phyloP scores from a whole-genome alignment of 2,329 filamentous ascomycete species.

The Botrytis paeoniae region DNA sequence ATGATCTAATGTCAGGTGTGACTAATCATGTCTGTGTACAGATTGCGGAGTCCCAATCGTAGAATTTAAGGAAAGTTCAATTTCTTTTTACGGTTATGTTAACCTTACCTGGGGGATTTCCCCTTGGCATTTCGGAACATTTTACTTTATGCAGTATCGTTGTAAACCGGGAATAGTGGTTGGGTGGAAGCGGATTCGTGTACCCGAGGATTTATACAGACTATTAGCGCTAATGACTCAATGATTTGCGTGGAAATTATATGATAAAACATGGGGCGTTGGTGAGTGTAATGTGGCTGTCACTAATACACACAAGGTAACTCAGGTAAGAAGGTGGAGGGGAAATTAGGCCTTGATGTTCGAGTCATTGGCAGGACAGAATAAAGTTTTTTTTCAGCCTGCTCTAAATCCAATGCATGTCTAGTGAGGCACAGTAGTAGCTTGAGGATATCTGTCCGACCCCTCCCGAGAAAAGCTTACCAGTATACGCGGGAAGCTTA shows the following conservation, averaged over 20 bases:
- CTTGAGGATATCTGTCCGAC: background rate
- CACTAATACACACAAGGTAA: background rate
- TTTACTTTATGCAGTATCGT: background rate
- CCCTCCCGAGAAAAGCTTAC: background rate
- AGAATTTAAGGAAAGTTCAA: background rate
- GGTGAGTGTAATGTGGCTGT: background rate
- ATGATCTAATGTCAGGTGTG: background rate
- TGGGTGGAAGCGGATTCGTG: background rate
- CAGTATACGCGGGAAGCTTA: background rate
- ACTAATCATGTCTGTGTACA: background rate
- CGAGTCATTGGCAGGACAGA: background rate
- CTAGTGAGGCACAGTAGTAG: background rate
- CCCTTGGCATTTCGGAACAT: background rate
- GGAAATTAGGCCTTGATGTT: background rate
- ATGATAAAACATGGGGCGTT: background rate
- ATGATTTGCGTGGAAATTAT: background rate
- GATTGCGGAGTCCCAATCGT: background rate
- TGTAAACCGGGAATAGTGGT: background rate
- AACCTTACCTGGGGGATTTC: background rate
- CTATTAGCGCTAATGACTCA: background rate
- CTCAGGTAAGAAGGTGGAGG: background rate
- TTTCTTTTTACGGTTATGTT: background rate
- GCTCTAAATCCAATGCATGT: background rate
- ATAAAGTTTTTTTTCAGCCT: background rate
- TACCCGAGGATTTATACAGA: background rate